phyloP scores from a whole-genome alignment of 306 rosid genomes.

The Prunus mongolica region DNA sequence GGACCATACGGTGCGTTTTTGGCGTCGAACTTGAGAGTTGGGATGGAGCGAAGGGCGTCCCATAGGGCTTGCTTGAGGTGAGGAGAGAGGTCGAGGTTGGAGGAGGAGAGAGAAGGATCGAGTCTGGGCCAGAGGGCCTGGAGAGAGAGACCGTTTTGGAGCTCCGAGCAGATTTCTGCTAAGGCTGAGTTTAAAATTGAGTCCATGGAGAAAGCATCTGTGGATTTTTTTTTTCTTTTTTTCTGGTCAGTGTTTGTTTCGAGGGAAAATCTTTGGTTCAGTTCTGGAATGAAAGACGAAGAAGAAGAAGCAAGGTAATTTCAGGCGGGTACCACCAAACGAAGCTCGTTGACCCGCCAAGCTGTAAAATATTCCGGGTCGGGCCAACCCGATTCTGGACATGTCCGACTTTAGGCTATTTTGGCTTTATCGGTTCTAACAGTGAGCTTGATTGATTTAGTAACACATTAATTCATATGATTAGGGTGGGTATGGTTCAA shows the following conservation, averaged over 20 bases:
- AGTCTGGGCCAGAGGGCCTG: constrained; percentile 39
- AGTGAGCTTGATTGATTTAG: no score
- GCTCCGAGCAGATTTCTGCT: constrained; percentile 47
- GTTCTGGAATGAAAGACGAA: background rate
- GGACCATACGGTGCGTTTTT: constrained; percentile 8
- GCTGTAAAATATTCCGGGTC: no score
- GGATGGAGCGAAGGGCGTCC: constrained; percentile 56
- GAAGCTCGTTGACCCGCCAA: no score
- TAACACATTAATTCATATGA: no score
- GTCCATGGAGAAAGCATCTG: constrained; percentile 33
- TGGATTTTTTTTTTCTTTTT: background rate
- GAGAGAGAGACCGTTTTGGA: constrained; percentile 33
- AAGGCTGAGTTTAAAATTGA: constrained; percentile 35
- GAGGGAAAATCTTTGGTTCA: background rate
- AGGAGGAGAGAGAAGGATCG: constrained; percentile 29
- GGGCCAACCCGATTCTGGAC: no score
- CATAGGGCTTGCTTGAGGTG: constrained; percentile 52
- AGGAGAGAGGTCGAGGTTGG: constrained; percentile 40
- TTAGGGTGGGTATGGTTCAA: no score
- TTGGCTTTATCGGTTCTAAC: no score
- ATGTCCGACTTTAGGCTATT: no score
- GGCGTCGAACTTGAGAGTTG: constrained; percentile 52
- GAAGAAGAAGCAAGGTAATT: background rate
- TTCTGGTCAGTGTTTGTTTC: background rate
- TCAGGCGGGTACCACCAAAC: background rate